Conservation (phyloP, 768 basidiomycete genomes). For the Austroboletus eburneus region DNA sequence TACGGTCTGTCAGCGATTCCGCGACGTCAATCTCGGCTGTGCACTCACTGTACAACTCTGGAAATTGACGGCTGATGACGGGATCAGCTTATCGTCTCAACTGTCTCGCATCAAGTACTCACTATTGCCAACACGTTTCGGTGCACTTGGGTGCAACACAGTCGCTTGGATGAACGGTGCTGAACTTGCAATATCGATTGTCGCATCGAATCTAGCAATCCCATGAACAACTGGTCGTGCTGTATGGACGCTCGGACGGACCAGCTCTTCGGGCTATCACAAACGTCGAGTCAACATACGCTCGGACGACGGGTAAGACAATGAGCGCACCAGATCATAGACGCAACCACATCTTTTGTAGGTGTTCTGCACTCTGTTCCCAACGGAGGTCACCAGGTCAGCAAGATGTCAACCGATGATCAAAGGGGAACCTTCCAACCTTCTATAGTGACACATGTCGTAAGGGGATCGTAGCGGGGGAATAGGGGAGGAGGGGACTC, state of each 20-base stretch:
- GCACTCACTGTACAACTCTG: constrained; percentile 61
- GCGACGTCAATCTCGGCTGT: constrained; percentile 7
- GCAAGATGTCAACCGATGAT: constrained; percentile 11
- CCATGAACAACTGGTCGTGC: constrained; percentile 11
- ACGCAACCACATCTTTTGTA: constrained; percentile 57
- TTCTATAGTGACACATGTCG: constrained; percentile 69
- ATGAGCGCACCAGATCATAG: constrained; percentile 45
- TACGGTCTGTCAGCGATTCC: constrained; percentile 11
- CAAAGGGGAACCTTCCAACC: constrained; percentile 39
- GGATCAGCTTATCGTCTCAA: constrained; percentile 20
- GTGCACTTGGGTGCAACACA: constrained; percentile 56
- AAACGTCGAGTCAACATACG: constrained; percentile 8
- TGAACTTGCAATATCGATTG: constrained; percentile 67
- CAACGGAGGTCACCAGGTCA: constrained; percentile 6
- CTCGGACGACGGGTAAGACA: constrained; percentile 10
- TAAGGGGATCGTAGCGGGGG: constrained; percentile 20
- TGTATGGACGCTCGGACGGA: constrained; percentile 27
- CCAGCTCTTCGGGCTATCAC: constrained; percentile 57
- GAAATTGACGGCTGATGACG: constrained; percentile 58
- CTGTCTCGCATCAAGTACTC: constrained; percentile 27
- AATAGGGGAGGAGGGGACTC: constrained; percentile 2
- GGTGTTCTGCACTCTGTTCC: constrained; percentile 56
- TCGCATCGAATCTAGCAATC: constrained; percentile 59
- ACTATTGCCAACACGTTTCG: constrained; percentile 77
- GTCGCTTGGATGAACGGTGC: constrained; percentile 52